Percentiles rank a stretch among this genome's conserved stretches.
Evolutionary conservation across 441 rosid species (phyloP).

Genomic region (Gossypium gossypioides): DNA sequence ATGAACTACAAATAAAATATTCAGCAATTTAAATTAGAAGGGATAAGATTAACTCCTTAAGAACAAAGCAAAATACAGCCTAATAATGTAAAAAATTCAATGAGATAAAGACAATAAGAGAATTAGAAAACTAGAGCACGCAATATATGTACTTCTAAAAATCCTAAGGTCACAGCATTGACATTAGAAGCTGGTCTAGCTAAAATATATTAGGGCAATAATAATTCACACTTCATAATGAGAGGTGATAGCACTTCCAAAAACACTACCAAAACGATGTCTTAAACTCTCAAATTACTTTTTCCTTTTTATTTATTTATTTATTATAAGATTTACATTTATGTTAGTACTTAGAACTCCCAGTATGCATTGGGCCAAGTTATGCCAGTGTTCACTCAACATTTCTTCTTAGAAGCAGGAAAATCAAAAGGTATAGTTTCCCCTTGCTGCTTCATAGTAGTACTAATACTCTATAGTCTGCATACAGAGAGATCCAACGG

Average conservation of each 20-base stretch:
- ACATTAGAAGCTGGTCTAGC: neutral
- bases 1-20: neutral
- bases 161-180: neutral
- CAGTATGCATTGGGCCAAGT: neutral
- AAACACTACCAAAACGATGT: neutral
- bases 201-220: neutral
- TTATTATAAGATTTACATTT: neutral
- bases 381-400: neutral
- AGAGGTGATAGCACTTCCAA: neutral
- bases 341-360: neutral
- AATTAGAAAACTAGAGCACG: neutral
- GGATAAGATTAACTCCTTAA: neutral
- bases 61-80: neutral
- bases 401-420: neutral
- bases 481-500: neutral
- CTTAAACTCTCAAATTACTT: neutral
- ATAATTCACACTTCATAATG: neutral
- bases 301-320: neutral
- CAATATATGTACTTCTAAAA: neutral
- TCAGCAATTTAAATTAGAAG: neutral
- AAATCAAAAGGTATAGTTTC: neutral
- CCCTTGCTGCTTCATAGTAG: neutral
- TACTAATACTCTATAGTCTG: neutral
- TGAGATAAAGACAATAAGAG: neutral
- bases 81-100: neutral